Conservation (phyloP, 2,329 filamentous ascomycete genomes). For the Aspergillus sp. region DNA sequence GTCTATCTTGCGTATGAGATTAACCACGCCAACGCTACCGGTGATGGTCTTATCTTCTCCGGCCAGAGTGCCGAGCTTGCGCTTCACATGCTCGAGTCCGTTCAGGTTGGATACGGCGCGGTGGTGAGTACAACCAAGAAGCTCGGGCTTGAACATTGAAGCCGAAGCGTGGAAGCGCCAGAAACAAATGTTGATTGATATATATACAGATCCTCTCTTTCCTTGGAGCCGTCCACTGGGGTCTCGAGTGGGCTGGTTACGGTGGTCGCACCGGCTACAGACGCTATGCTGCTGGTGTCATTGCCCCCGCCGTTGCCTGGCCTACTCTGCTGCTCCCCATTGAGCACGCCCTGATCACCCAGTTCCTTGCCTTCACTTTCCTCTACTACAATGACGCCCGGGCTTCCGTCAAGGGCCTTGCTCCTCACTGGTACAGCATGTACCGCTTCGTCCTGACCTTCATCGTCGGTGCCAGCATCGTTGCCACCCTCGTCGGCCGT, state of each 20-base stretch:
- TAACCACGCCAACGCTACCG: conserved; percentile 63
- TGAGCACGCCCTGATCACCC: conserved; percentile 79
- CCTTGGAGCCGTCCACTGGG: conserved; percentile 92
- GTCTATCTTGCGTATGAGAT: conserved; percentile 81
- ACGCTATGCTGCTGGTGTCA: conserved; percentile 79
- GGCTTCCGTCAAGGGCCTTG: conserved; percentile 72
- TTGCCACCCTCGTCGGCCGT: conserved; percentile 76
- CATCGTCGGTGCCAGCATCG: conserved; percentile 79
- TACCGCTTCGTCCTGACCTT: conserved; percentile 94
- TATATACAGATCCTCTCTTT: conserved; percentile 76
- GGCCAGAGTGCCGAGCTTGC: conserved; percentile 70
- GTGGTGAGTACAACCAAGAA: conserved; percentile 55
- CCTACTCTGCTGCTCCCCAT: conserved; percentile 81
- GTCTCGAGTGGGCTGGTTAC: conserved; percentile 76
- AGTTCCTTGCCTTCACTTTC: conserved; percentile 81
- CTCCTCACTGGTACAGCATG: conserved; percentile 79
- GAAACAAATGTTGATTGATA: not conserved
- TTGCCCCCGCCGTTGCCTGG: conserved; percentile 81
- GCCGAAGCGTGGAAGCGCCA: not conserved
- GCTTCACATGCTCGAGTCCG: conserved; percentile 74
- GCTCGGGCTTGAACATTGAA: not conserved
- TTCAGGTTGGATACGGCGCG: conserved; percentile 89
- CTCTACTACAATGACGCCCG: conserved; percentile 83
- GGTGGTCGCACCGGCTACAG: conserved; percentile 68
- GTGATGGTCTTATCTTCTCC: conserved; percentile 64